These are phyloP conservation scores for Candida andamanensis DNA, from an alignment of 805 yeast genomes.

Conservation along the genomic window DNA sequence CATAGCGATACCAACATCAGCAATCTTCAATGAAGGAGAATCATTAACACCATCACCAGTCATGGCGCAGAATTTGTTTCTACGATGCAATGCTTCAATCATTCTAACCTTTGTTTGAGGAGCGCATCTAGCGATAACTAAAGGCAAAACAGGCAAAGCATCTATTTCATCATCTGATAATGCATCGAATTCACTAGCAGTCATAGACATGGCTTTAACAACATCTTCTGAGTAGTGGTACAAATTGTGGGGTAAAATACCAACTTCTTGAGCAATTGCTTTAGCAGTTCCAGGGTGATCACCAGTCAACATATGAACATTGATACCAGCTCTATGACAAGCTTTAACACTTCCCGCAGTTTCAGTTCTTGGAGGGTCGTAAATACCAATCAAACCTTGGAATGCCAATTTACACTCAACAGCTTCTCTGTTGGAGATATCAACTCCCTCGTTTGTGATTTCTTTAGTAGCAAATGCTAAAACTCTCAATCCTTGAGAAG, in stretches of 20 bases:
- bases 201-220: slow-evolving; percentile 32
- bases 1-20: slow-evolving; percentile 84
- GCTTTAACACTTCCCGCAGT: slow-evolving; percentile 57
- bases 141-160: slow-evolving; percentile 32
- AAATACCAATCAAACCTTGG: slow-evolving; percentile 69
- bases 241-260: slow-evolving; percentile 55
- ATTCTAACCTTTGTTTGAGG: slow-evolving; percentile 39
- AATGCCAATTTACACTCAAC: slow-evolving; percentile 54
- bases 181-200: slow-evolving; percentile 32
- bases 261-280: slow-evolving; percentile 79
- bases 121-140: slow-evolving; percentile 38
- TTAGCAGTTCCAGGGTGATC: slow-evolving; percentile 76
- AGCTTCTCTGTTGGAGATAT: slow-evolving; percentile 21
- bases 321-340: slow-evolving; percentile 72
- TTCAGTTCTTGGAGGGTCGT: slow-evolving; percentile 75
- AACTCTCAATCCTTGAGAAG: slow-evolving; percentile 66
- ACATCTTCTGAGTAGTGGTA: slow-evolving; percentile 30
- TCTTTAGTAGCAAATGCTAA: slow-evolving; percentile 59
- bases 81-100: slow-evolving; percentile 37
- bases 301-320: slow-evolving; percentile 79
- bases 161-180: slow-evolving; percentile 30
- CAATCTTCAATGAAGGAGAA: slow-evolving; percentile 68
- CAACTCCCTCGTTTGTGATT: slow-evolving; percentile 14
- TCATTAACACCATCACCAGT: slow-evolving; percentile 73
- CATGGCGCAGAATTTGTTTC: slow-evolving; percentile 35